Percentiles rank a stretch among this genome's conserved stretches.
Evolutionary conservation across 352 stramenopile genomes (phyloP).

Genomic region (Phytophthora litchii): DNA sequence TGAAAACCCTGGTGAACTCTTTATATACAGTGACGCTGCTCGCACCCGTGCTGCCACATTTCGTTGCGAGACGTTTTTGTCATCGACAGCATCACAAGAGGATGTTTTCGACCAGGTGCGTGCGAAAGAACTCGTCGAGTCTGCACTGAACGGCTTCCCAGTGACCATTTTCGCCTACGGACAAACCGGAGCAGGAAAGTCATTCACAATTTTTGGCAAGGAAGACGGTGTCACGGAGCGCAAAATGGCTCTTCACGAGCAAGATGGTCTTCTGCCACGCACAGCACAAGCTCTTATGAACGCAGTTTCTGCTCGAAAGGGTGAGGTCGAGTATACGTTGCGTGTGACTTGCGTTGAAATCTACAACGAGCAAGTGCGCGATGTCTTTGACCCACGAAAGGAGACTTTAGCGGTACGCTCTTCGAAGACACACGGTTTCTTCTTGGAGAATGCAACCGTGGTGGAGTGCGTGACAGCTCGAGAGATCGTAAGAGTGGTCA

Average conservation of each 20-base stretch:
- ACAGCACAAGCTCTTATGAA: slow-evolving; percentile 57
- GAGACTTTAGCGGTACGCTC: slow-evolving; percentile 62
- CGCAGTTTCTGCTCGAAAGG: slow-evolving; percentile 40
- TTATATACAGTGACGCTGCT: slow-evolving; percentile 47
- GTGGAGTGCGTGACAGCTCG: slow-evolving; percentile 56
- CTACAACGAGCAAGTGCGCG: slow-evolving; percentile 76
- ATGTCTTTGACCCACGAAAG: slow-evolving; percentile 69
- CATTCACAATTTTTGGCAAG: slow-evolving; percentile 76
- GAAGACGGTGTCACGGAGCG: slow-evolving; percentile 46
- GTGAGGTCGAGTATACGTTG: slow-evolving; percentile 58
- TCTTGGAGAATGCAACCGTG: slow-evolving; percentile 74
- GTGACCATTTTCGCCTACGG: slow-evolving; percentile 83
- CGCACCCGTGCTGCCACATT: slow-evolving; percentile 54
- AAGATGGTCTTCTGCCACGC: slow-evolving; percentile 64
- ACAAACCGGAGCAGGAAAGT: slow-evolving; percentile 76
- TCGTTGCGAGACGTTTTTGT: slow-evolving; percentile 65
- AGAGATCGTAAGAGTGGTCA: slow-evolving; percentile 73
- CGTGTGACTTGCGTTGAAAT: slow-evolving; percentile 80
- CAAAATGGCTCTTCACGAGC: slow-evolving; percentile 31
- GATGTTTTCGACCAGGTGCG: slow-evolving; percentile 62
- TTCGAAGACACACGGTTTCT: slow-evolving; percentile 69
- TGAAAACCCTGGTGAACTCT: slow-evolving; percentile 44
- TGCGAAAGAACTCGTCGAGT: slow-evolving; percentile 48
- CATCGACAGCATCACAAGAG: slow-evolving; percentile 42
- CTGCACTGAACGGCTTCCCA: slow-evolving; percentile 65